A percentile compares a stretch with the other conserved stretches of the same genome.
These are phyloP conservation scores for Neofusicoccum parvum DNA, from an alignment of 2,329 filamentous ascomycete species.

Conservation along the genomic window DNA sequence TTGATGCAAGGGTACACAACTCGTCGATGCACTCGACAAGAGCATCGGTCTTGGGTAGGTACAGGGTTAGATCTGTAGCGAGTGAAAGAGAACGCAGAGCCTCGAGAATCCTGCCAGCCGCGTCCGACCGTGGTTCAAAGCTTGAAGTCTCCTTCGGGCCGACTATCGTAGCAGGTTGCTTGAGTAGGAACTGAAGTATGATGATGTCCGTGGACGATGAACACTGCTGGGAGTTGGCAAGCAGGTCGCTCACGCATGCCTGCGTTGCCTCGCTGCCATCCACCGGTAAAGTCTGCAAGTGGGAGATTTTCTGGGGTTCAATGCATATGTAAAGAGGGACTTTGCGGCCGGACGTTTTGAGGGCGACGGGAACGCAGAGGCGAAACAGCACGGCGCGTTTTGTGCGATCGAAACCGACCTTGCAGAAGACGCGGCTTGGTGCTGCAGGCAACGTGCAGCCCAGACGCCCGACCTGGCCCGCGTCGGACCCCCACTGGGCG, in stretches of 20 bases:
- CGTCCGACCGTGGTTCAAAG: not conserved
- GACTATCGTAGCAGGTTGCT: not conserved
- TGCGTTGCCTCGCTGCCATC: not conserved
- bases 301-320: not conserved
- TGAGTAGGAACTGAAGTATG: not conserved
- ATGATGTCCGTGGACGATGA: not conserved
- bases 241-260: not conserved
- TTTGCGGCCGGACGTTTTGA: not conserved
- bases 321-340: not conserved
- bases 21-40: not conserved
- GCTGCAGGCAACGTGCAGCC: not conserved
- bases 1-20: not conserved
- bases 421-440: not conserved
- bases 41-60: not conserved
- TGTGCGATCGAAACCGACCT: not conserved
- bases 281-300: not conserved
- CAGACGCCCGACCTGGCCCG: not conserved
- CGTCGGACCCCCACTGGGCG: not conserved
- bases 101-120: not conserved
- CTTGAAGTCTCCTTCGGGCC: not conserved
- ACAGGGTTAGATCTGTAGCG: not conserved
- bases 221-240: not conserved
- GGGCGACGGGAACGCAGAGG: not conserved
- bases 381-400: not conserved
- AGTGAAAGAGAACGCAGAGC: not conserved